Evolutionary conservation across 177 flowering plant genomes (phyloP).

Genomic region (Vitis hybrid): DNA sequence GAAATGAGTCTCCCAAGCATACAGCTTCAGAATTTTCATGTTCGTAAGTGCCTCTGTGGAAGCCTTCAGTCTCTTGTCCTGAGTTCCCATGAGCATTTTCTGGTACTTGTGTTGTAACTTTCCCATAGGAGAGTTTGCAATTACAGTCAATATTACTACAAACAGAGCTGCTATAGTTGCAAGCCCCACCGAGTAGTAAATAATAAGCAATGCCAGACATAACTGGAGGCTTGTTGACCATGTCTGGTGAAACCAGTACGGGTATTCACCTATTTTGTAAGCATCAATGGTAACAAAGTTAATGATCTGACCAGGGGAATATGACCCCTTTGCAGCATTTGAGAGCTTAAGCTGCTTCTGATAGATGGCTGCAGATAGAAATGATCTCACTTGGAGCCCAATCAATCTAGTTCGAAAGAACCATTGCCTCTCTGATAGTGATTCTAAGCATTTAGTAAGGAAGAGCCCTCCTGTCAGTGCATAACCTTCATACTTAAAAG

Average conservation of each 20-base stretch:
- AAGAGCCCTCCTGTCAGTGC: no score
- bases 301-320: constrained; percentile 58
- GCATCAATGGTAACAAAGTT: constrained; percentile 67
- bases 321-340: constrained; percentile 37
- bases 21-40: constrained; percentile 67
- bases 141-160: constrained; percentile 35
- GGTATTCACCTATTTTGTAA: constrained; percentile 61
- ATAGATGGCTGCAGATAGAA: constrained; percentile 62
- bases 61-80: constrained; percentile 48
- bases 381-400: constrained; percentile 56
- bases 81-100: constrained; percentile 47
- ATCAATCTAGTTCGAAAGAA: constrained; percentile 42
- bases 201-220: constrained; percentile 40
- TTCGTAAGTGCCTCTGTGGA: constrained; percentile 47
- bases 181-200: constrained; percentile 42
- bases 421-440: constrained; percentile 49
- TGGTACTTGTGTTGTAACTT: constrained; percentile 53
- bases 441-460: no score
- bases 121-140: constrained; percentile 50
- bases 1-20: constrained; percentile 73
- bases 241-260: constrained; percentile 61
- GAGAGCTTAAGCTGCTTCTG: constrained; percentile 55
- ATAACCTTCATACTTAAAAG: neutral
- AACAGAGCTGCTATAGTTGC: constrained; percentile 51
- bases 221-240: constrained; percentile 59